Percentiles rank a stretch among this genome's conserved stretches.
phyloP scores from a whole-genome alignment of 768 basidiomycete species.

The Dioszegia aurantiaca region DNA sequence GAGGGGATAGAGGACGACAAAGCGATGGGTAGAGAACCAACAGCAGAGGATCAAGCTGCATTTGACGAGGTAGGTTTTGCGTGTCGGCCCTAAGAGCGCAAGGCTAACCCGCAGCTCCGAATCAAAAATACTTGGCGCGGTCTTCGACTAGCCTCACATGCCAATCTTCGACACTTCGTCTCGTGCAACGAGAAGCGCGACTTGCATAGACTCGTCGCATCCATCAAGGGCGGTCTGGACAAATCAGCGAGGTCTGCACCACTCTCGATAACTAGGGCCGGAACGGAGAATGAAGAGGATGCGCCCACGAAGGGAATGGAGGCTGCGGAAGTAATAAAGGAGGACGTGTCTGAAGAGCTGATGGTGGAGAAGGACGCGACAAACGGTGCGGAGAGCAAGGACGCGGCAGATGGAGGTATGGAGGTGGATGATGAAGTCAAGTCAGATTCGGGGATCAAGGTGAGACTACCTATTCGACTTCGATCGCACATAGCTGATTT shows the following conservation, averaged over 20 bases:
- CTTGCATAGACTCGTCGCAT: conserved; percentile 22
- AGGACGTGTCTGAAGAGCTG: background rate
- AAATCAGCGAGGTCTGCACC: background rate
- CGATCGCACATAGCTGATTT: too few relatives aligned
- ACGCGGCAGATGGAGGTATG: background rate
- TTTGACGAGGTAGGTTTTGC: conserved; percentile 23
- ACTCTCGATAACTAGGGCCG: too few relatives aligned
- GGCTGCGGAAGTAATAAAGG: too few relatives aligned
- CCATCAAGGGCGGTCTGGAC: conserved; percentile 17
- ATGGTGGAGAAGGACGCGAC: background rate
- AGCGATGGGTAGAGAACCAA: conserved; percentile 33
- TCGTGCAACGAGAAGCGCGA: conserved; percentile 24
- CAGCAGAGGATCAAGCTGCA: conserved; percentile 17
- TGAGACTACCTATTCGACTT: too few relatives aligned
- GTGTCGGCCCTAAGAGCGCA: background rate
- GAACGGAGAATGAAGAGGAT: background rate
- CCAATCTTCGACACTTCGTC: conserved; percentile 26
- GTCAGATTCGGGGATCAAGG: background rate
- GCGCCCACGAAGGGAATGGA: too few relatives aligned
- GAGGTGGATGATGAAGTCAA: background rate
- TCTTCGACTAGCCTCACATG: conserved; percentile 27
- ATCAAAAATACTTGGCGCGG: conserved; percentile 37
- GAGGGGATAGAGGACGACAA: conserved; percentile 39
- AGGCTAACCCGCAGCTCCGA: conserved; percentile 19
- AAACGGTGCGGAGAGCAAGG: background rate